Percentiles rank a stretch among this genome's conserved stretches.
phyloP scores from a whole-genome alignment of 129 eudicot genomes.

The Ambrosia trifida region DNA sequence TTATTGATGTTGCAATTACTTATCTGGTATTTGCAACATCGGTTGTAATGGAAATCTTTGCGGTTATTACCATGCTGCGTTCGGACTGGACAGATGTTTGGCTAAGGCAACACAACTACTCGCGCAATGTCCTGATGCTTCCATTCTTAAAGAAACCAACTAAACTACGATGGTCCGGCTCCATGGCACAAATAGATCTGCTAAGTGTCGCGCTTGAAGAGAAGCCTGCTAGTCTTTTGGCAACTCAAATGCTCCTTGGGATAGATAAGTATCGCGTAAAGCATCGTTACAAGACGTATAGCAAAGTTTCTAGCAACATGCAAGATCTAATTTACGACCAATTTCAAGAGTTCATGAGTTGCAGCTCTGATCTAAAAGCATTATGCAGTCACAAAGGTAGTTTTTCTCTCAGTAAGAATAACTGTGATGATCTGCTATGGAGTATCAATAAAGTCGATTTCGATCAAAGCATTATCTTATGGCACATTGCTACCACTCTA shows the following conservation, averaged over 20 bases:
- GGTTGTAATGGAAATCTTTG: constrained; percentile 33
- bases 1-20: constrained; percentile 36
- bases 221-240: constrained; percentile 28
- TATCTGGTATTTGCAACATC: constrained; percentile 40
- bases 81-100: constrained; percentile 48
- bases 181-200: constrained; percentile 41
- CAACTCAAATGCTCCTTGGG: constrained; percentile 24
- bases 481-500: constrained; percentile 36
- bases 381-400: constrained; percentile 39
- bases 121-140: constrained; percentile 1
- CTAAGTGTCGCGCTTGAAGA: constrained; percentile 37
- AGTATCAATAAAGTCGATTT: constrained; percentile 36
- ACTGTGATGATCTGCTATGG: constrained; percentile 23
- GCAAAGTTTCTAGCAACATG: constrained; percentile 28
- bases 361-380: constrained; percentile 18
- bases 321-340: constrained; percentile 36
- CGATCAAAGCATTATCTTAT: constrained; percentile 49
- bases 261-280: constrained; percentile 32
- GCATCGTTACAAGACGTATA: constrained; percentile 37
- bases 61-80: constrained; percentile 24
- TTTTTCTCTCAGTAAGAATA: constrained; percentile 17
- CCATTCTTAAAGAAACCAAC: constrained; percentile 17
- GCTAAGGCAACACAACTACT: constrained; percentile 35
- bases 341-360: constrained; percentile 7
- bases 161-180: constrained; percentile 48